phyloP scores from a whole-genome alignment of 1,139 yeast species.

The Pneumocystis oryctolagi region DNA sequence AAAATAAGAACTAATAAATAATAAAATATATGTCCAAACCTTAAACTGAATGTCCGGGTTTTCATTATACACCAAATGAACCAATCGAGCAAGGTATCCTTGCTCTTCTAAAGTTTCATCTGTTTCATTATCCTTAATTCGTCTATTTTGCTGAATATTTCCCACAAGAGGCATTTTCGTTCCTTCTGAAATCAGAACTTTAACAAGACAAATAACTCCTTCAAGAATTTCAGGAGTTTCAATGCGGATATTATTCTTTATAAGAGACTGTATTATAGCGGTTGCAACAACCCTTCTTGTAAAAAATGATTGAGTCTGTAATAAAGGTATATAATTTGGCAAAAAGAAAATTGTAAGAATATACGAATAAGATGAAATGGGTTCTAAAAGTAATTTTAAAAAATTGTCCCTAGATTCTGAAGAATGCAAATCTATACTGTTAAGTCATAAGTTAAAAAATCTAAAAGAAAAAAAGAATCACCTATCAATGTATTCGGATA shows the following conservation, averaged over 20 bases:
- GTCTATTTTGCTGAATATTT: slow-evolving; percentile 9
- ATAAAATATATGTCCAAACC: background rate
- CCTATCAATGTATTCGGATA: slow-evolving; percentile 22
- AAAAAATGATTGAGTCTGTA: slow-evolving; percentile 25
- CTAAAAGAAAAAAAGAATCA: slow-evolving; percentile 13
- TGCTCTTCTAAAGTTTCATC: slow-evolving; percentile 35
- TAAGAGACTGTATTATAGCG: slow-evolving; percentile 24
- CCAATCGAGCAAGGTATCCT: slow-evolving; percentile 54
- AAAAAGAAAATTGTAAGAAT: slow-evolving; percentile 25
- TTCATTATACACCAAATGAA: slow-evolving; percentile 42
- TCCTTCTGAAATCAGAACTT: slow-evolving; percentile 23
- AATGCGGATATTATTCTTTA: slow-evolving; percentile 20
- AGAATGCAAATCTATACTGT: slow-evolving; percentile 18
- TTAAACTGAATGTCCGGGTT: slow-evolving; percentile 39
- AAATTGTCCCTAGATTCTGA: slow-evolving; percentile 31
- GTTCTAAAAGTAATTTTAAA: slow-evolving; percentile 41
- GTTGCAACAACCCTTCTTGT: slow-evolving; percentile 27
- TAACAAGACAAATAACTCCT: slow-evolving; percentile 28
- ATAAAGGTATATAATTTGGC: slow-evolving; percentile 25
- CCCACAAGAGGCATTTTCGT: slow-evolving; percentile 13
- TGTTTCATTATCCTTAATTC: slow-evolving; percentile 17
- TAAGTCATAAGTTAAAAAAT: slow-evolving; percentile 14
- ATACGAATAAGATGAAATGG: slow-evolving; percentile 33
- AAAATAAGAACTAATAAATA: background rate
- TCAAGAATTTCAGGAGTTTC: slow-evolving; percentile 23